Conservation (phyloP, 176 grass and related monocot genomes). For the Carex pumila region DNA sequence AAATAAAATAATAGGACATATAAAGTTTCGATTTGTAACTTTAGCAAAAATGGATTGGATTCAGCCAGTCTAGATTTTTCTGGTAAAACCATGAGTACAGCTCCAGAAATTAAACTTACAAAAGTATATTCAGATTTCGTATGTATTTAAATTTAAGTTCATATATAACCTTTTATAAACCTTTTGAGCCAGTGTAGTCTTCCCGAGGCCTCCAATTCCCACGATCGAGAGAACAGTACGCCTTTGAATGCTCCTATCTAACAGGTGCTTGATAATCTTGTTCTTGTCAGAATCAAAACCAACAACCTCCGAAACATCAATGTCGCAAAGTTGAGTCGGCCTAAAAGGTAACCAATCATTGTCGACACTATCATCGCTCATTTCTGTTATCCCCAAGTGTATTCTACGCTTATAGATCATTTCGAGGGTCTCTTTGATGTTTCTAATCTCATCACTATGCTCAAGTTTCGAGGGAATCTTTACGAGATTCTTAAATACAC, state of each 20-base stretch:
- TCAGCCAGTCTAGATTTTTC: neutral
- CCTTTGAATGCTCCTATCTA: neutral
- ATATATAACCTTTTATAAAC: constrained; percentile 9
- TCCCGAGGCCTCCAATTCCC: constrained; percentile 16
- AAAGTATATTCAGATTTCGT: neutral
- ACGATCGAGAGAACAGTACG: constrained; percentile 1
- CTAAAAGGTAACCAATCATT: neutral
- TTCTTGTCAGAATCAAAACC: constrained; percentile 1
- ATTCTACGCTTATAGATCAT: neutral
- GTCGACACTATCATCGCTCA: neutral
- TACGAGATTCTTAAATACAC: neutral
- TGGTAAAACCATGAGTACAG: neutral
- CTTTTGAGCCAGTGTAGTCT: constrained; percentile 14
- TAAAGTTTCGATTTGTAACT: too few relatives aligned
- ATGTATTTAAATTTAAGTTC: neutral
- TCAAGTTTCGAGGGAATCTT: neutral
- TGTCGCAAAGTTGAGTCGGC: neutral
- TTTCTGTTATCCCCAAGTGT: neutral
- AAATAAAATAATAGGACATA: too few relatives aligned
- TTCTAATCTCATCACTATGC: neutral
- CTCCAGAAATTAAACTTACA: neutral
- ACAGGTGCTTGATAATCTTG: neutral
- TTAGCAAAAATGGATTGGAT: neutral
- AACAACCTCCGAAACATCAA: constrained; percentile 13
- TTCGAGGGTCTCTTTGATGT: neutral